Conservation (phyloP, 805 yeast genomes). For the Candida methanosorbosa region DNA sequence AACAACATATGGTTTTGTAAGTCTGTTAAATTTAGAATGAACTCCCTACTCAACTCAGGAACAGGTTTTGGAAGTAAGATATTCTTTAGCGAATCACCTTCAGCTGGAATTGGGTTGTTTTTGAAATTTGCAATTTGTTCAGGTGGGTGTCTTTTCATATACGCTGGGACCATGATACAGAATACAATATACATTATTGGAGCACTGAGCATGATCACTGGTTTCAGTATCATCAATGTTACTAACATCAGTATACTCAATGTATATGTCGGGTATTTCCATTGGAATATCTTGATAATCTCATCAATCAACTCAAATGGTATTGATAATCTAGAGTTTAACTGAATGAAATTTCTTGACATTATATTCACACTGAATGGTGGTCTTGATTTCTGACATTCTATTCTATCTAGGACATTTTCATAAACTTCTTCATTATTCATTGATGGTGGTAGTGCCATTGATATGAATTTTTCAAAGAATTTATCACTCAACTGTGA, state of each 20-base stretch:
- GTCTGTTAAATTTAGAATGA: slow-evolving; percentile 70
- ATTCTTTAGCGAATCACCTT: slow-evolving; percentile 41
- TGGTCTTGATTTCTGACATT: slow-evolving; percentile 56
- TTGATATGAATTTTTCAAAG: slow-evolving; percentile 59
- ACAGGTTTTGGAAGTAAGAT: slow-evolving; percentile 58
- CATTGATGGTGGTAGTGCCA: slow-evolving; percentile 63
- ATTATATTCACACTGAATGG: slow-evolving; percentile 59
- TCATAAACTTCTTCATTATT: slow-evolving; percentile 32
- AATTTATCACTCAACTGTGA: slow-evolving; percentile 53
- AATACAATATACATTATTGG: slow-evolving; percentile 49
- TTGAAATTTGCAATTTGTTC: slow-evolving; percentile 29
- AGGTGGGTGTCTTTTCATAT: slow-evolving; percentile 52
- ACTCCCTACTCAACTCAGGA: slow-evolving; percentile 72
- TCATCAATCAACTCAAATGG: slow-evolving; percentile 58
- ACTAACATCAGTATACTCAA: slow-evolving; percentile 38
- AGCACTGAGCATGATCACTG: slow-evolving; percentile 41
- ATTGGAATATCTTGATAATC: slow-evolving; percentile 43
- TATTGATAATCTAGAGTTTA: slow-evolving; percentile 53
- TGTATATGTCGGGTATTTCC: slow-evolving; percentile 60
- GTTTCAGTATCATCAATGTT: slow-evolving; percentile 44
- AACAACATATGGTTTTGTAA: slow-evolving; percentile 71
- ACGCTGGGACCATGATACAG: slow-evolving; percentile 61
- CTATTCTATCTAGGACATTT: slow-evolving; percentile 43
- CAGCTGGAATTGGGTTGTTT: slow-evolving; percentile 35
- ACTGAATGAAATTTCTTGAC: slow-evolving; percentile 56